Percentiles rank a stretch among this genome's conserved stretches.
phyloP scores from a whole-genome alignment of 495 filamentous ascomycete species.

The Xanthoparmelia taractica region DNA sequence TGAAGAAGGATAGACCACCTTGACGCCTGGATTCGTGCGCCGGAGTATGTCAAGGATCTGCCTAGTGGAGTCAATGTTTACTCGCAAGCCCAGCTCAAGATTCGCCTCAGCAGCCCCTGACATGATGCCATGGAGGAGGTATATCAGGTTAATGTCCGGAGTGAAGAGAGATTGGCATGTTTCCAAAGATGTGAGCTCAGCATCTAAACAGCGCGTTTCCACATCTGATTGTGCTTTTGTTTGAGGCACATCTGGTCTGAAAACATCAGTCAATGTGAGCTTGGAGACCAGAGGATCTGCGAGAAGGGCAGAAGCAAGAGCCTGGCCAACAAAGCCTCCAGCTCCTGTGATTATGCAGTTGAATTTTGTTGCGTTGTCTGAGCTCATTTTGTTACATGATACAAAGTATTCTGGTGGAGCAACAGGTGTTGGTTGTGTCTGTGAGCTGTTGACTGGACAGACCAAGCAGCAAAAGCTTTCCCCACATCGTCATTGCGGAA shows the following conservation, averaged over 20 bases:
- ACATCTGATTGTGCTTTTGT: constrained; percentile 38
- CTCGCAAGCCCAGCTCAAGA: constrained; percentile 61
- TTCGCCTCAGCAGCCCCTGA: constrained; percentile 67
- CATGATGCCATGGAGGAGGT: constrained; percentile 84
- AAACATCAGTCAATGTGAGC: constrained; percentile 58
- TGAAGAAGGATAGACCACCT: constrained; percentile 53
- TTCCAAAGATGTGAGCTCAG: constrained; percentile 52
- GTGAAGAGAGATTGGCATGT: constrained; percentile 23
- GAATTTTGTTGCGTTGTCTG: constrained; percentile 29
- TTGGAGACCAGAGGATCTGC: constrained; percentile 43
- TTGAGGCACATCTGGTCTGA: constrained; percentile 48
- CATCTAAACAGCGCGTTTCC: constrained; percentile 43
- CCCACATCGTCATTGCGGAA: constrained; percentile 18
- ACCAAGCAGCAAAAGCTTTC: not conserved
- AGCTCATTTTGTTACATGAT: not conserved
- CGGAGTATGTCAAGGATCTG: constrained; percentile 56
- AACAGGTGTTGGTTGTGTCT: not conserved
- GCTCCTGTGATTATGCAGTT: constrained; percentile 68
- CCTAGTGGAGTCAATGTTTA: constrained; percentile 68
- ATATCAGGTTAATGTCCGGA: constrained; percentile 43
- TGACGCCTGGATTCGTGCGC: constrained; percentile 48
- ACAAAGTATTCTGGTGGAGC: not conserved
- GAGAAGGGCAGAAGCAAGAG: constrained; percentile 56
- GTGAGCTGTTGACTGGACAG: not conserved
- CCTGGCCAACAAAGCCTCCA: constrained; percentile 62